These are phyloP conservation scores for Cryptococcus hybrid DNA, from an alignment of 1,284 basidiomycete genomes.

Conservation along the genomic window DNA sequence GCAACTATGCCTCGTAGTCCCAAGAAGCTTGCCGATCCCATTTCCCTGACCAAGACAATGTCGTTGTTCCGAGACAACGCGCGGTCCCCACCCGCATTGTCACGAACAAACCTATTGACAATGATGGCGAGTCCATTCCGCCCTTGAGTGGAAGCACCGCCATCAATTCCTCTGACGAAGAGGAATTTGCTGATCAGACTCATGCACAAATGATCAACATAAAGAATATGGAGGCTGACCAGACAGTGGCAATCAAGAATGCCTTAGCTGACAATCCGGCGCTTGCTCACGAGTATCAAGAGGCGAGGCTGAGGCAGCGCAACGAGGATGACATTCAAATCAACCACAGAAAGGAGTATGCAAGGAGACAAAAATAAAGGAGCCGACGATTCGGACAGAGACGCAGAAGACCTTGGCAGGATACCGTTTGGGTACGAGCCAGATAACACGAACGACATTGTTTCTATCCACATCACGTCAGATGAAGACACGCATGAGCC, in stretches of 20 bases:
- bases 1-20: neutral
- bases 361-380: neutral
- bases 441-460: too few species aligned
- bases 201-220: neutral
- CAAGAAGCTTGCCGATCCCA: too few species aligned
- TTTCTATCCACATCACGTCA: too few species aligned
- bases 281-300: neutral
- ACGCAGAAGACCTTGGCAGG: too few species aligned
- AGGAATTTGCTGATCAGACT: neutral
- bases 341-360: too few species aligned
- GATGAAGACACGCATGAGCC: neutral
- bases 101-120: neutral
- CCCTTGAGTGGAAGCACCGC: neutral
- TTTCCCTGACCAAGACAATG: too few species aligned
- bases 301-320: neutral
- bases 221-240: neutral
- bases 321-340: too few species aligned
- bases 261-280: neutral
- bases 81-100: too few species aligned
- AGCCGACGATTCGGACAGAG: neutral
- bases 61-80: too few species aligned
- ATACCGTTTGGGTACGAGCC: too few species aligned
- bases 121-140: neutral
- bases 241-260: neutral
- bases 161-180: neutral